Conservation (phyloP, 192 early-diverging fungal species). For the Podila epigama region DNA sequence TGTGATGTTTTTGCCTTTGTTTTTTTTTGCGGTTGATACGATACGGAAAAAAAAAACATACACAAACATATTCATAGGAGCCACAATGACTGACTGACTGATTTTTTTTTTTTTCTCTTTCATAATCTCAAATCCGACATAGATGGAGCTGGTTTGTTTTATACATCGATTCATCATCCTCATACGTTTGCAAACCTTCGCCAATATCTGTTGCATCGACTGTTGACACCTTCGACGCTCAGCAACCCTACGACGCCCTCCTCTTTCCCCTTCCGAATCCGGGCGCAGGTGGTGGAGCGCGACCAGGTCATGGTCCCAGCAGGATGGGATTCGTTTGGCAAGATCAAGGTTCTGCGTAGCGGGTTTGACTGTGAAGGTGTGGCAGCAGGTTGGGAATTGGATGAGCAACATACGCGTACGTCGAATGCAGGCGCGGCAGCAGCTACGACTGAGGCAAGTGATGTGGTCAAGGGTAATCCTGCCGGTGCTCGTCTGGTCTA, state of each 20-base stretch:
- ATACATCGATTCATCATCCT: constrained; percentile 84
- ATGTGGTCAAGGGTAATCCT: constrained; percentile 39
- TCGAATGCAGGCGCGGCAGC: neutral
- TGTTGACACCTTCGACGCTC: constrained; percentile 53
- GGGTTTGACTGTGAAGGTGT: constrained; percentile 74
- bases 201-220: constrained; percentile 81
- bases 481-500: constrained; percentile 64
- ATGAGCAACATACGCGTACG: constrained; percentile 44
- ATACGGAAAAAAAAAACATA: too few relatives aligned
- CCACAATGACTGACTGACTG: neutral
- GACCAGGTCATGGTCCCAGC: constrained; percentile 88
- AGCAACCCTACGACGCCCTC: constrained; percentile 33
- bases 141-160: constrained; percentile 92
- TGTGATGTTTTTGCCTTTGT: too few relatives aligned
- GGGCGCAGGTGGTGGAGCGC: constrained; percentile 86
- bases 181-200: constrained; percentile 79
- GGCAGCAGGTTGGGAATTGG: constrained; percentile 68
- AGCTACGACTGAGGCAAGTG: constrained; percentile 17
- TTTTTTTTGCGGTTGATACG: too few relatives aligned
- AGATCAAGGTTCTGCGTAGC: constrained; percentile 79
- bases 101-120: neutral
- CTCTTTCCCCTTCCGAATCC: constrained; percentile 65
- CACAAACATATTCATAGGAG: neutral
- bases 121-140: constrained; percentile 1
- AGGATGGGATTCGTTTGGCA: constrained; percentile 94